phyloP scores from a whole-genome alignment of 148 eudicot species.

The Beta vulgaris region DNA sequence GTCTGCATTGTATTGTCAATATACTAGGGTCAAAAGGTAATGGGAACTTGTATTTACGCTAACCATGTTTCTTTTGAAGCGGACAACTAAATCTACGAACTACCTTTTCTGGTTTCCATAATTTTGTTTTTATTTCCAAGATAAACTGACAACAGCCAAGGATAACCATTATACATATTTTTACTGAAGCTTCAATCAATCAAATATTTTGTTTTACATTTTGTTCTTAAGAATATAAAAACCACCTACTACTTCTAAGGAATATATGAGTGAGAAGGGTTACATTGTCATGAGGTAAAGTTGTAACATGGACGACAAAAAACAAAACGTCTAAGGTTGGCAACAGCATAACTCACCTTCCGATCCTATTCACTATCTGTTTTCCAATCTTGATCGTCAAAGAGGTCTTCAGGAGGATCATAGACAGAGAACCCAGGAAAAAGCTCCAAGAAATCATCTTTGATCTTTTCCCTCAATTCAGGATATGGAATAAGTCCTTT shows the following conservation, averaged over 20 bases:
- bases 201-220: no score
- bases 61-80: no score
- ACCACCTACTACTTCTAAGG: neutral
- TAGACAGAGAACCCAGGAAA: conserved; percentile 72
- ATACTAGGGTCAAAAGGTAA: neutral
- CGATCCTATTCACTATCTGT: conserved; percentile 56
- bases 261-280: no score
- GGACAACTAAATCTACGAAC: no score
- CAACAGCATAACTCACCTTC: neutral
- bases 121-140: no score
- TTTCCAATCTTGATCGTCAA: conserved; percentile 49
- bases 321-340: neutral
- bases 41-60: neutral
- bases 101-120: no score
- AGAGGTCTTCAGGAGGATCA: conserved; percentile 84
- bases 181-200: neutral
- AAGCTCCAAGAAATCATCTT: conserved; percentile 79
- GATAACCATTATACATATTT: no score
- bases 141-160: no score
- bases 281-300: no score
- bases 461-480: conserved; percentile 88
- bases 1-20: neutral
- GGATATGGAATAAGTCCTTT: conserved; percentile 90
- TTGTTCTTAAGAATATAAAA: neutral
- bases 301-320: neutral